Base-by-base conservation (phyloP, 1,139 yeast genomes). In the Pichia sp. region DNA sequence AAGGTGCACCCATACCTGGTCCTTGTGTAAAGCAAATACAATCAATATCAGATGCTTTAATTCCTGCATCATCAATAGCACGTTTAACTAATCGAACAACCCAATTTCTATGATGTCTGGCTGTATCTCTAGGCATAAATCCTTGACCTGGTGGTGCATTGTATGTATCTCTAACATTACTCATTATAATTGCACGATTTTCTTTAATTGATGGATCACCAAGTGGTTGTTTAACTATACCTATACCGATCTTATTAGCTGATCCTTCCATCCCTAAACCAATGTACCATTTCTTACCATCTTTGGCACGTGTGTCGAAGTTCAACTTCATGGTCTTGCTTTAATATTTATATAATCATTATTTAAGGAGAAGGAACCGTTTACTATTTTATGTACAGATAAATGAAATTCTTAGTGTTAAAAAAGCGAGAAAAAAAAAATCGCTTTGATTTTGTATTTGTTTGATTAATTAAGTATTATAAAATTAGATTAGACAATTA, bases 1-100 rank as follows among this genome's bases (percentile, higher is more conserved):
- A 66, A 0, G 98, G 99, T 1, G 97, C 97, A 3, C 98, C 99
- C 98, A 91, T 93, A 2, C 99, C 99, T 0, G 98, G 98, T 5
- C 98, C 99, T 62, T 85, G 94, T 2, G 97, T 91, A 61, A 89
- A 91, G 61, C 96, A 88, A 41, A 91, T 84, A 53, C 94, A 88
- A 61, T 89, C 96, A 22, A 91, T 63, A 39, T 87, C 93, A 2
- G 58, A 39, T 0, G 73, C 71, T 3, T 51, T 42, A n/a, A 87
- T 59, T 0, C 65, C 61, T 3, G 95, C 82, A 33, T 81, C 91
- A 3, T 59, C 60, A 40, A 91, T 59, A 0, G 97, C 85, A 30
- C 57, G 58, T 52, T 77, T 79, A 37, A 87, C 77, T 29, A 89
- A 65, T 42, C 97, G 65, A 1, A 85, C 89, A n/a, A 80, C 93